A percentile compares a stretch with the other conserved stretches of the same genome.
These are phyloP conservation scores for Novymonas esmeraldas DNA, from an alignment of 208 protist genomes.

Conservation along the genomic window DNA sequence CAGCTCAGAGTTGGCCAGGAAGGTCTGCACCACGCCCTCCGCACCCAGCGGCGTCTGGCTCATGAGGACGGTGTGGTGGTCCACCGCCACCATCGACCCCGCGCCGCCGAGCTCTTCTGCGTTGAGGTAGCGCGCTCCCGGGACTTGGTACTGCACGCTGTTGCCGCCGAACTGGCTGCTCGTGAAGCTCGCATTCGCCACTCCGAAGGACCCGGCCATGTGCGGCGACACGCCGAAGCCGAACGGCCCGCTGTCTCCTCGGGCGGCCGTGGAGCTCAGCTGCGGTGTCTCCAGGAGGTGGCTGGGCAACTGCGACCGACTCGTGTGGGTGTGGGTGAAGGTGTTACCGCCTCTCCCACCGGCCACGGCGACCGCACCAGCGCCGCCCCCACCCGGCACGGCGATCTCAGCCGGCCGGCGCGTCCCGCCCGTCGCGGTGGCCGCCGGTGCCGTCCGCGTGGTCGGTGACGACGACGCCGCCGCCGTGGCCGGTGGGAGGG, in stretches of 20 bases:
- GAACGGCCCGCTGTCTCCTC: background rate
- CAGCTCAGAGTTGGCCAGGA: slow-evolving; percentile 26
- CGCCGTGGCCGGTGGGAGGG: no score
- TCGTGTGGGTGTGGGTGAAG: slow-evolving; percentile 1
- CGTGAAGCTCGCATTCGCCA: slow-evolving; percentile 21
- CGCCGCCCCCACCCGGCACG: no score
- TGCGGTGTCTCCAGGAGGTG: slow-evolving; percentile 28
- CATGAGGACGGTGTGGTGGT: slow-evolving; percentile 37
- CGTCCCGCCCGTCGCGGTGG: no score
- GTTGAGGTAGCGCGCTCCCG: slow-evolving; percentile 43
- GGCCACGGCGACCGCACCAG: no score
- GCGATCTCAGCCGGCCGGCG: background rate
- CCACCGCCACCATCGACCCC: slow-evolving; percentile 20
- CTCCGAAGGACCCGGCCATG: slow-evolving; percentile 13
- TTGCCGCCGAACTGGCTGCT: slow-evolving; percentile 23
- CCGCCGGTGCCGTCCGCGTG: no score
- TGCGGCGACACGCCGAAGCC: background rate
- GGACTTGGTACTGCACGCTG: slow-evolving; percentile 42
- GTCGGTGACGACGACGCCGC: no score
- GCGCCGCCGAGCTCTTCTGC: slow-evolving; percentile 21
- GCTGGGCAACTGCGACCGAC: slow-evolving; percentile 4
- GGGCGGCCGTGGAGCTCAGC: background rate
- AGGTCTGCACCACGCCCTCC: slow-evolving; percentile 2
- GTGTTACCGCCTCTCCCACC: background rate
- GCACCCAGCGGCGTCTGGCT: slow-evolving; percentile 22